phyloP scores from a whole-genome alignment of 2,329 filamentous ascomycete genomes.

The Graphium sp. region DNA sequence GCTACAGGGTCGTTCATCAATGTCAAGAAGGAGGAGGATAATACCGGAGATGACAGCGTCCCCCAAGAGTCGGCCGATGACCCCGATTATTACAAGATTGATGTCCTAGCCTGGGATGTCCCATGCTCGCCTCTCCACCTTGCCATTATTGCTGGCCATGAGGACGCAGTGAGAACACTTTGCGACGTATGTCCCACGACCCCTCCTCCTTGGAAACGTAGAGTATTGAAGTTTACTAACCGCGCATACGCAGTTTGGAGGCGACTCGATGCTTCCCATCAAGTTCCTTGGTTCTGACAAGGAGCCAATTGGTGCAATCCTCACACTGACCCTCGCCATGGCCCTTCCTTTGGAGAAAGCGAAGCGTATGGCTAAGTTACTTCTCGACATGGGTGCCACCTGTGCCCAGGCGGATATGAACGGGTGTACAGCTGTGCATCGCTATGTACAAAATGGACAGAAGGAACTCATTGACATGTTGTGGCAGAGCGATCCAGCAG shows the following conservation, averaged over 20 bases:
- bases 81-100: constrained; percentile 66
- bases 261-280: constrained; percentile 59
- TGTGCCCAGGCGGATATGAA: constrained; percentile 54
- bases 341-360: constrained; percentile 46
- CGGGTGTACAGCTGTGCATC: constrained; percentile 49
- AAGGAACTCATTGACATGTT: constrained; percentile 32
- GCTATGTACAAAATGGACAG: constrained; percentile 20
- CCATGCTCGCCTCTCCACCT: constrained; percentile 61
- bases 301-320: constrained; percentile 39
- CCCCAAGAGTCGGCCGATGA: constrained; percentile 34
- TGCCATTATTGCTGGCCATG: constrained; percentile 58
- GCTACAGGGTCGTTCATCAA: constrained; percentile 64
- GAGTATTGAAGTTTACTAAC: background rate
- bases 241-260: constrained; percentile 42
- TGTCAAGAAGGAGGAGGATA: constrained; percentile 28
- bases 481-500: constrained; percentile 39
- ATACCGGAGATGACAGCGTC: constrained; percentile 18
- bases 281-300: constrained; percentile 40
- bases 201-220: constrained; percentile 6
- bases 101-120: constrained; percentile 66
- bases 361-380: constrained; percentile 42
- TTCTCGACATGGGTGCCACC: constrained; percentile 56
- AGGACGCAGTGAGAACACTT: constrained; percentile 50
- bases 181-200: constrained; percentile 29
- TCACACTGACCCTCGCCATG: constrained; percentile 54